phyloP scores from a whole-genome alignment of 768 basidiomycete genomes.

The Podaxis sp. region DNA sequence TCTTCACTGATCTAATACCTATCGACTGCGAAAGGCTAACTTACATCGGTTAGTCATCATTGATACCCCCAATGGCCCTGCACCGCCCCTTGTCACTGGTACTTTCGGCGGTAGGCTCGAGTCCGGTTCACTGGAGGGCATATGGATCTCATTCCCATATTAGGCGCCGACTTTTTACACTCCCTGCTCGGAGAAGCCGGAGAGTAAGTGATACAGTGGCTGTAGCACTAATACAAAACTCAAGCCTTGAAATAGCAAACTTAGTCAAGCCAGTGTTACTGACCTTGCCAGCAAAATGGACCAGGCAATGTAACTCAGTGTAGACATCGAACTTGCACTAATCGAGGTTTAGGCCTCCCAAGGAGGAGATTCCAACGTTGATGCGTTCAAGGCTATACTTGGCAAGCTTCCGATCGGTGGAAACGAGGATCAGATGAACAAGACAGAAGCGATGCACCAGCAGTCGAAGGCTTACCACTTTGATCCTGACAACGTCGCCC shows the following conservation, averaged over 20 bases:
- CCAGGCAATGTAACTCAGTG: conserved; percentile 21
- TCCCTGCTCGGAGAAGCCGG: conserved; percentile 63
- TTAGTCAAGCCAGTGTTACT: conserved; percentile 59
- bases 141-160: background rate
- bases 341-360: conserved; percentile 23
- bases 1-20: background rate
- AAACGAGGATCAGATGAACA: conserved; percentile 42
- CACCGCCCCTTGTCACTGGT: conserved; percentile 63
- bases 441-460: conserved; percentile 52
- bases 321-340: background rate
- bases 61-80: conserved; percentile 49
- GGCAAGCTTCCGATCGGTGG: conserved; percentile 46
- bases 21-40: background rate
- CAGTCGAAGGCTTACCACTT: conserved; percentile 57
- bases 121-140: background rate
- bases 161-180: conserved; percentile 59
- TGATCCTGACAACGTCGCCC: conserved; percentile 57
- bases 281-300: conserved; percentile 50
- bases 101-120: conserved; percentile 51
- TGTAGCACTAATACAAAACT: background rate
- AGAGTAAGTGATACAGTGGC: conserved; percentile 36
- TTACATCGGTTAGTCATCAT: conserved; percentile 30
- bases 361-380: conserved; percentile 30
- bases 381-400: conserved; percentile 39
- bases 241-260: conserved; percentile 30